Base-by-base conservation (phyloP, 441 rosid genomes). In the Sinapis alba region DNA sequence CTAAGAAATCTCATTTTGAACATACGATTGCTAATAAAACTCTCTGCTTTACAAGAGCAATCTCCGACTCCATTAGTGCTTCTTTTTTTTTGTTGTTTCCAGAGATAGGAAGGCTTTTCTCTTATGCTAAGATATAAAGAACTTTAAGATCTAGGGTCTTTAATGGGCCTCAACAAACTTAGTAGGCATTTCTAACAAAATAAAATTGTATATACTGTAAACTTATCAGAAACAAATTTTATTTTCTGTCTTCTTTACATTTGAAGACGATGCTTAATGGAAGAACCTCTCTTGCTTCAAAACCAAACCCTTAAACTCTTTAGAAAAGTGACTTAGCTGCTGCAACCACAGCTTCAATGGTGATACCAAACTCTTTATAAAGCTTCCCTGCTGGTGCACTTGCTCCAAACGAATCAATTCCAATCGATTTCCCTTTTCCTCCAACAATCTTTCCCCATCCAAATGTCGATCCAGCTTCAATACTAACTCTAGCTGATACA, bases 401-500 rank as follows among this genome's bases (percentile, higher is more conserved):
- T 1, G 89, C 89, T 1, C 89, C 89, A 1, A 85, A 85, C 1
- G 72, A 68, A 56, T 85, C 73, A 3, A 85, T 66, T n/a, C 89
- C 89, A 36, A 85, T 83, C 7, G 89, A 81, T 72, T 85, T 85
- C 19, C 89, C 89, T 71, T 63, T 65, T 6, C 69, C 63, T 62
- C 89, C 89, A 5, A 85, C 80, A 47, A 85, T 75, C 77, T 82
- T 85, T 38, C 68, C 80, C 89, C 89, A 85, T 59, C 89, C 89
- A 9, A 85, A 85, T 3, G 89, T 83, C 4, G 89, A 78, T 32
- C 72, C 89, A 1, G 89, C 88, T 73, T 85, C 88, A 1, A 85
- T 83, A 68, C 88, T 85, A 0, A 85, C 88, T 73, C 88, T 81
- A 38, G 86, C 83, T 5, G 85, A 66, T 30, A 85, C 85, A 15